A percentile compares a stretch with the other conserved stretches of the same genome.
phyloP scores from a whole-genome alignment of 2,329 filamentous ascomycete genomes.

The Chlorencoelia australis region DNA sequence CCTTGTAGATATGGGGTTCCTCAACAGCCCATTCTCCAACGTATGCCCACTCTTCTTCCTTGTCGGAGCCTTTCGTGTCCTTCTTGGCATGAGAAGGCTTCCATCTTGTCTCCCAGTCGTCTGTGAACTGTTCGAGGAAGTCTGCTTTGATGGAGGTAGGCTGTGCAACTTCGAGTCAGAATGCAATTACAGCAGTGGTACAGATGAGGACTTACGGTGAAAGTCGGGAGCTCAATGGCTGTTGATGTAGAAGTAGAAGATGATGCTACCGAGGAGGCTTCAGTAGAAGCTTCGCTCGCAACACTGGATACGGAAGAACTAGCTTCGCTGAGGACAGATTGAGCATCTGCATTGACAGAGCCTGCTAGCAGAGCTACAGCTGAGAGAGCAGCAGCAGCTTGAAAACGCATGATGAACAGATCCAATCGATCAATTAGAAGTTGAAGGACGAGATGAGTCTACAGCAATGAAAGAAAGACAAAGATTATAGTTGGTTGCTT shows the following conservation, averaged over 20 bases:
- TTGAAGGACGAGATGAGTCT: constrained; percentile 14
- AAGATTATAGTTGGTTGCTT: constrained; percentile 16
- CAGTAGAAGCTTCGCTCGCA: constrained; percentile 30
- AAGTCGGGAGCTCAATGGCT: constrained; percentile 62
- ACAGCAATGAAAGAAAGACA: constrained; percentile 15
- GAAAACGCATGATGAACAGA: constrained; percentile 61
- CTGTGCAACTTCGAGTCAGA: constrained; percentile 37
- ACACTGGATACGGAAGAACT: constrained; percentile 29
- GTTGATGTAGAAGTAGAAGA: constrained; percentile 48
- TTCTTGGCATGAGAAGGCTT: constrained; percentile 96
- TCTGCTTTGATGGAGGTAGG: constrained; percentile 81
- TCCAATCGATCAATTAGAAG: constrained; percentile 13
- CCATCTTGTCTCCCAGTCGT: constrained; percentile 91
- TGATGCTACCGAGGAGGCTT: constrained; percentile 23
- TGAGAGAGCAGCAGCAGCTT: constrained; percentile 64
- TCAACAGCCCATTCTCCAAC: constrained; percentile 95
- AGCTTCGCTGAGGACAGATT: constrained; percentile 43
- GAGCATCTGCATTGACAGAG: constrained; percentile 56
- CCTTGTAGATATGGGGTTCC: constrained; percentile 83
- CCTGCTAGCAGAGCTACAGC: constrained; percentile 65
- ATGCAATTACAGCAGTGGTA: background rate
- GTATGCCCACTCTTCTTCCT: constrained; percentile 90
- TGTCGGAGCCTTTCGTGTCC: constrained; percentile 59
- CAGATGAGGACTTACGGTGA: constrained; percentile 57
- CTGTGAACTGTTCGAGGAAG: constrained; percentile 97